Evolutionary conservation across 2,329 filamentous ascomycete genomes (phyloP).

Genomic region (Colletotrichum agaves): DNA sequence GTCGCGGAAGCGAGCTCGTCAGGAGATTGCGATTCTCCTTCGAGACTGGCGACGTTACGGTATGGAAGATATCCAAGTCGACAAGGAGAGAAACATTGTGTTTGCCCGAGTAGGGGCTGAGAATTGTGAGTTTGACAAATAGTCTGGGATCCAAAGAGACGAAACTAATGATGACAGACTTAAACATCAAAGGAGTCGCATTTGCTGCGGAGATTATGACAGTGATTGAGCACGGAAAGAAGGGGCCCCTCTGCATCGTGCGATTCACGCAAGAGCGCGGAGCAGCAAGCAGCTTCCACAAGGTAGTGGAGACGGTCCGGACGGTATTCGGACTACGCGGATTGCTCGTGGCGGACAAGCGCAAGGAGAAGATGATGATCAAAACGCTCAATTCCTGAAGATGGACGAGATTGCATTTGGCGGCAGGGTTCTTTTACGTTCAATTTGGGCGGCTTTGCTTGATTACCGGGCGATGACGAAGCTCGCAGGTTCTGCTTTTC

Average conservation of each 20-base stretch:
- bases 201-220: slow-evolving; percentile 91
- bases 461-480: slow-evolving; percentile 7
- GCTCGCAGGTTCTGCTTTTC: slow-evolving; percentile 18
- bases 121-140: slow-evolving; percentile 75
- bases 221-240: slow-evolving; percentile 85
- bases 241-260: slow-evolving; percentile 80
- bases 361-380: slow-evolving; percentile 78
- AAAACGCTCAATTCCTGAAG: slow-evolving; percentile 68
- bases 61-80: slow-evolving; percentile 81
- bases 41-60: slow-evolving; percentile 85
- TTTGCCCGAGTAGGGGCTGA: slow-evolving; percentile 79
- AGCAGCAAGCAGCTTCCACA: slow-evolving; percentile 89
- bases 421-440: slow-evolving; percentile 24
- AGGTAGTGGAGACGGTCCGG: slow-evolving; percentile 81
- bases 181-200: slow-evolving; percentile 86
- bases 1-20: slow-evolving; percentile 74
- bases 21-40: slow-evolving; percentile 80
- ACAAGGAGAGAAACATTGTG: slow-evolving; percentile 82
- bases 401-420: slow-evolving; percentile 31
- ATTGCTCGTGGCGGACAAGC: slow-evolving; percentile 75
- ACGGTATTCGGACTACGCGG: slow-evolving; percentile 72
- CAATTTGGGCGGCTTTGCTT: slow-evolving; percentile 22
- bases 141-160: not conserved
- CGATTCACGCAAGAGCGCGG: slow-evolving; percentile 91
- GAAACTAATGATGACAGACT: slow-evolving; percentile 60